These are phyloP conservation scores for Xylariaceae sp. DNA, from an alignment of 2,329 filamentous ascomycete species.

Conservation along the genomic window DNA sequence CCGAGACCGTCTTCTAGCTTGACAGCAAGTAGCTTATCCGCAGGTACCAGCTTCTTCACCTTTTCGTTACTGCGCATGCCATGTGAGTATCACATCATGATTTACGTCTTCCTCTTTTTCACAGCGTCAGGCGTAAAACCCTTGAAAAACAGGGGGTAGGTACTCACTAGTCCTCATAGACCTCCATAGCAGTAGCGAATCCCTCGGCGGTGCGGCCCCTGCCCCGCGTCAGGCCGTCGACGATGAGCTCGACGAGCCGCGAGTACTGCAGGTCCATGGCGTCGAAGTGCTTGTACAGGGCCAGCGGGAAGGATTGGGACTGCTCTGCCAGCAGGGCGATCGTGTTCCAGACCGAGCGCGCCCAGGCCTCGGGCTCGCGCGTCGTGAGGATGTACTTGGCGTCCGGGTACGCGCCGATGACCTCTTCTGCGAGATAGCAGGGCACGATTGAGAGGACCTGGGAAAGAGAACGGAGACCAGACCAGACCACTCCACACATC, in stretches of 20 bases:
- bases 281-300: constrained; percentile 6
- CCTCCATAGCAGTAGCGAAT: constrained; percentile 2
- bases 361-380: constrained; percentile 10
- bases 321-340: constrained; percentile 1
- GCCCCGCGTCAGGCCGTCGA: constrained; percentile 3
- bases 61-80: too few relatives aligned
- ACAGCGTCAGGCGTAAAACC: too few relatives aligned
- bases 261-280: constrained; percentile 2
- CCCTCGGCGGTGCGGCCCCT: constrained; percentile 7
- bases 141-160: too few relatives aligned
- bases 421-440: constrained; percentile 9
- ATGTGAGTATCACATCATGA: too few relatives aligned
- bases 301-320: constrained; percentile 3
- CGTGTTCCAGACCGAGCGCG: constrained; percentile 7
- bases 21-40: constrained; percentile 12
- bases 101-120: too few relatives aligned
- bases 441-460: constrained; percentile 10
- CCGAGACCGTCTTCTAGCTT: constrained; percentile 14
- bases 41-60: constrained; percentile 12
- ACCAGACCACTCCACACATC: too few relatives aligned
- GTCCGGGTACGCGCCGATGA: constrained; percentile 11
- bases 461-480: too few relatives aligned
- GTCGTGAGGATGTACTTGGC: constrained; percentile 11
- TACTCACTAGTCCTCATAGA: constrained; percentile 10
- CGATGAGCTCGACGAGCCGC: constrained; percentile 4